These are phyloP conservation scores for Castanopsis chinensis DNA, from an alignment of 306 rosid genomes.

Conservation along the genomic window DNA sequence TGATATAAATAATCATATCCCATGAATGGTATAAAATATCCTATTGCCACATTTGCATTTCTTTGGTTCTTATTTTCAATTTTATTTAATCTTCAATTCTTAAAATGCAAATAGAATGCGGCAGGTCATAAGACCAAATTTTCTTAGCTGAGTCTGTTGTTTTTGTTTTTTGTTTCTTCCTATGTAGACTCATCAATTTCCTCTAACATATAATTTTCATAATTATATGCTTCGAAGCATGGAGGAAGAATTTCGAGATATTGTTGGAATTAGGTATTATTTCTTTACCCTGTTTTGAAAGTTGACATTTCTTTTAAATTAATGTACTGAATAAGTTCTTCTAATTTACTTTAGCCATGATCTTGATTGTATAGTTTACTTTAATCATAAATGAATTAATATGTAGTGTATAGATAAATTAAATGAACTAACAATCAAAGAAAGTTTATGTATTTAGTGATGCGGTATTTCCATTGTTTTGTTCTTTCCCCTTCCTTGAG, in stretches of 20 bases:
- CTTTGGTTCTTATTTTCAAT: not conserved
- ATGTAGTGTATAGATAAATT: not conserved
- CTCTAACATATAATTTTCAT: conserved; percentile 77
- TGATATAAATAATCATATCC: no score
- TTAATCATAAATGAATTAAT: not conserved
- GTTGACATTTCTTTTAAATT: conserved; percentile 7
- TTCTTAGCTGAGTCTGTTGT: conserved; percentile 29
- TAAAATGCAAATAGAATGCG: conserved; percentile 12
- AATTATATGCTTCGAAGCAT: conserved; percentile 95
- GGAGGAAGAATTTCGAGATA: conserved; percentile 90
- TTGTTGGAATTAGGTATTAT: conserved; percentile 80
- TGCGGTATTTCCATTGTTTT: not conserved
- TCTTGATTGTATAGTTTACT: not conserved
- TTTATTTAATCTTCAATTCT: conserved; percentile 1
- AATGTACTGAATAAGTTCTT: not conserved
- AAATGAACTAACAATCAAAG: not conserved
- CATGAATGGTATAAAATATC: not conserved
- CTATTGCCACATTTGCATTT: not conserved
- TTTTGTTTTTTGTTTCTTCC: conserved; percentile 17
- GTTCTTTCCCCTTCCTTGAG: not conserved
- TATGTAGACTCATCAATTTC: conserved; percentile 72
- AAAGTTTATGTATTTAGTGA: not conserved
- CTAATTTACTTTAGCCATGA: not conserved
- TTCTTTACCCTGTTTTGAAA: conserved; percentile 7
- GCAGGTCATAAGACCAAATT: conserved; percentile 11